phyloP scores from a whole-genome alignment of 73 alveolate genomes.

The Stentor roeselii region DNA sequence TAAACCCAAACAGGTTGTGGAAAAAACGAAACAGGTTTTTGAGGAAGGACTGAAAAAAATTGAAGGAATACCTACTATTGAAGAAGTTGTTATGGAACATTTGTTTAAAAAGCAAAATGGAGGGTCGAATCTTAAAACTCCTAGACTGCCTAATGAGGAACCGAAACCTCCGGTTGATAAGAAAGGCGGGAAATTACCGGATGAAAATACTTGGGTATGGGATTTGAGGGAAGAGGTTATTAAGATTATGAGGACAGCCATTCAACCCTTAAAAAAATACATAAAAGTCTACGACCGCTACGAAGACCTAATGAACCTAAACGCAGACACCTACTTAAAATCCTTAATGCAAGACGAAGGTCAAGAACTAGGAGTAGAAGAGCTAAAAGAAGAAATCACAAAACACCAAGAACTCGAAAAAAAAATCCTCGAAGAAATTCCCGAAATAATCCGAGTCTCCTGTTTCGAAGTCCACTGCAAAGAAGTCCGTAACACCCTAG shows the following conservation, averaged over 20 bases:
- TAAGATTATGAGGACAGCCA: conserved; percentile 74
- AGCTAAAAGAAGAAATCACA: conserved; percentile 82
- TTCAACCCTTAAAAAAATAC: conserved; percentile 89
- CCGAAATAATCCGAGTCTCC: conserved; percentile 88
- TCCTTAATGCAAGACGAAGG: conserved; percentile 77
- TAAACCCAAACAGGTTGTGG: conserved; percentile 84
- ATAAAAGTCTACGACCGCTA: conserved; percentile 79
- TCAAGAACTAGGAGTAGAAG: conserved; percentile 78
- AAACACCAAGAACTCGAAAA: conserved; percentile 81
- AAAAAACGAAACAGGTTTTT: conserved; percentile 80
- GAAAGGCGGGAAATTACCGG: conserved; percentile 71
- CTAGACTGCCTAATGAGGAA: conserved; percentile 86
- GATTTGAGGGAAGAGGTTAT: conserved; percentile 75
- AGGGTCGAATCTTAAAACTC: conserved; percentile 84
- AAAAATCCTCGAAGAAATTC: conserved; percentile 76
- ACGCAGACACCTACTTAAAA: conserved; percentile 85
- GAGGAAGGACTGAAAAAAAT: conserved; percentile 92
- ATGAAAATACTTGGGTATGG: conserved; percentile 98
- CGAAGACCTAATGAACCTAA: conserved; percentile 81
- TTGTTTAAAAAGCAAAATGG: conserved; percentile 90
- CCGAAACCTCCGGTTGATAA: conserved; percentile 81
- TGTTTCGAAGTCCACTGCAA: conserved; percentile 92
- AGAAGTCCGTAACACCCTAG: conserved; percentile 86
- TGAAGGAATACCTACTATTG: conserved; percentile 91
- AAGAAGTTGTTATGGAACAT: conserved; percentile 86